Evolutionary conservation across 2,329 filamentous ascomycete genomes (phyloP).

Genomic region (Plenodomus tracheiphilus): DNA sequence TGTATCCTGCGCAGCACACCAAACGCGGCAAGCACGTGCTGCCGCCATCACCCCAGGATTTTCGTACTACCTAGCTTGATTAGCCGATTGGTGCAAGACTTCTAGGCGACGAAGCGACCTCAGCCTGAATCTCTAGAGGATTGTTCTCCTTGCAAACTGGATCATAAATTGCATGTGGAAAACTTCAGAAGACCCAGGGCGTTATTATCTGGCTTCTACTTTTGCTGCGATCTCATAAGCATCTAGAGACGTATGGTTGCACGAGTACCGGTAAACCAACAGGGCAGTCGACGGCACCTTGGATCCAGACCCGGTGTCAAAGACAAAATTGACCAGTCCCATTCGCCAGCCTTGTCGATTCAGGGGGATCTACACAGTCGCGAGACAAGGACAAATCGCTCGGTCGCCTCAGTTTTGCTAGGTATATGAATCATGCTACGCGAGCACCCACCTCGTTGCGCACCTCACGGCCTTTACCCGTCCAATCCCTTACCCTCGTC

Average conservation of each 20-base stretch:
- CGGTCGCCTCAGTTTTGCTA: constrained; percentile 7
- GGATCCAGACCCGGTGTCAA: background rate
- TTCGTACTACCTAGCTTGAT: background rate
- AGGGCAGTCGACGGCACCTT: background rate
- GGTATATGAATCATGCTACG: constrained; percentile 12
- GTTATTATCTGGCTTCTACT: no score
- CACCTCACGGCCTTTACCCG: background rate
- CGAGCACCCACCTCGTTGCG: constrained; percentile 2
- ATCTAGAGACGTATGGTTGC: no score
- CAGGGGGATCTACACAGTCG: constrained; percentile 5
- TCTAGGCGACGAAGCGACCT: background rate
- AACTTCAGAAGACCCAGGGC: no score
- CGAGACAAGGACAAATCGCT: constrained; percentile 3
- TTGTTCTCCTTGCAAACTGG: background rate
- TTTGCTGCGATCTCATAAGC: no score
- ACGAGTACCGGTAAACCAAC: background rate
- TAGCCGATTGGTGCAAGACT: constrained; percentile 2
- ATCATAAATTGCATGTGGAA: no score
- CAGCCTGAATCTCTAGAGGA: background rate
- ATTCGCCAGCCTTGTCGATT: background rate
- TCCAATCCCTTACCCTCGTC: background rate
- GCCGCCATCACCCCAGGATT: constrained; percentile 1
- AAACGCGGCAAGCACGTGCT: constrained; percentile 10
- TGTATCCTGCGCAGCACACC: background rate
- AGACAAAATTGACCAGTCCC: background rate